A percentile compares a stretch with the other conserved stretches of the same genome.
Conservation (phyloP, 1,139 yeast genomes). For the Hemisphaericaspora subhashii region DNA sequence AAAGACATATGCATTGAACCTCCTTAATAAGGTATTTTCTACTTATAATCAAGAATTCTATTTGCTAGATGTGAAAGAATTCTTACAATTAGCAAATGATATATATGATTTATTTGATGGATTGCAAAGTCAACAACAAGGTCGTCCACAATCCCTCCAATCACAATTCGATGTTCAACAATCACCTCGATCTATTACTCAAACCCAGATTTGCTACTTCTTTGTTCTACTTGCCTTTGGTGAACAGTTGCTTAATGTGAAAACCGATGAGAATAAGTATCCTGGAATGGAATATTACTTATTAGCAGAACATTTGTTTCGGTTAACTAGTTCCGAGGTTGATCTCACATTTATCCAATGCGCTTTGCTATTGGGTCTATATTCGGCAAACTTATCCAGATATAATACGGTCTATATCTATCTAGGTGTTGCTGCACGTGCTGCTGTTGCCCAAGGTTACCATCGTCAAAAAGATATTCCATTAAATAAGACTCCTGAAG, state of each 20-base stretch:
- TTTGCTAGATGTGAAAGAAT: constrained; percentile 20
- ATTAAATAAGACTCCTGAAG: constrained; percentile 7
- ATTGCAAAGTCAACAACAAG: constrained; percentile 17
- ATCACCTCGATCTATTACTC: constrained; percentile 4
- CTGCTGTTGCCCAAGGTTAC: constrained; percentile 44
- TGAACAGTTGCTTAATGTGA: constrained; percentile 28
- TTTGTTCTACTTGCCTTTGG: constrained; percentile 39
- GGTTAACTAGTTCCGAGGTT: constrained; percentile 41
- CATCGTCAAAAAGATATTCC: constrained; percentile 36
- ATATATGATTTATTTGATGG: constrained; percentile 28
- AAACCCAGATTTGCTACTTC: constrained; percentile 27
- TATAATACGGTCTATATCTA: constrained; percentile 50
- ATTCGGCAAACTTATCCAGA: constrained; percentile 48
- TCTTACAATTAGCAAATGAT: constrained; percentile 17
- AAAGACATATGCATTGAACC: constrained; percentile 25
- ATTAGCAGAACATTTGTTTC: constrained; percentile 40
- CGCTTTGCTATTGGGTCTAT: constrained; percentile 46
- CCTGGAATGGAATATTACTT: constrained; percentile 43
- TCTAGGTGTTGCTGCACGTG: constrained; percentile 50
- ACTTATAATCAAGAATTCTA: constrained; percentile 44
- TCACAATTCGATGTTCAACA: not conserved
- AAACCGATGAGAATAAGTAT: constrained; percentile 9
- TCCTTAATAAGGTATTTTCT: constrained; percentile 31
- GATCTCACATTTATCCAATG: constrained; percentile 43
- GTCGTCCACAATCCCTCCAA: constrained; percentile 5